Base-by-base conservation (phyloP, 768 basidiomycete genomes). In the Gloeopeniophorella convolvens region DNA sequence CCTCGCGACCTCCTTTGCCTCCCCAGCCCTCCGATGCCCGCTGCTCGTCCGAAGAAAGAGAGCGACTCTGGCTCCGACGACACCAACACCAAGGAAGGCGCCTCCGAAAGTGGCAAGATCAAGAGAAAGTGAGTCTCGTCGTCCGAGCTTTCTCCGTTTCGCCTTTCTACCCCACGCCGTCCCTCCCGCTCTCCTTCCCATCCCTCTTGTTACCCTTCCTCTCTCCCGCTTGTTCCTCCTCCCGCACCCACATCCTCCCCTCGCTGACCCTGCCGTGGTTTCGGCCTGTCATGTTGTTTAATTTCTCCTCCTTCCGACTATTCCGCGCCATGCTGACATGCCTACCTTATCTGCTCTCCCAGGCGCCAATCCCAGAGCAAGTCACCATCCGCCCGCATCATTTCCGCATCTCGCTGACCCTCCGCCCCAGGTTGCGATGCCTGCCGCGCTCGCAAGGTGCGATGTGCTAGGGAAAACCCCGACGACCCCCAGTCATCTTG, bases 351-450 rank as follows among this genome's bases (percentile, higher is more conserved):
- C 61, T 61, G 59, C 61, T 59, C n/a, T n/a, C n/a, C 59, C 59
- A 89, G 86, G 80, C 81, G 86, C 60, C 88, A 89, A 72, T 87
- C 85, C 47, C 88, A 89, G 67, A 89, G 87, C 87, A 60, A 52
- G 83, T 74, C 54, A 50, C 45, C 43, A 50, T 45, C 56, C 46
- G 54, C 33, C 34, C 32, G 46, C 54, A 53, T 52, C 28, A 46
- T 48, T 33, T 54, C 44, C 58, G 59, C 52, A 52, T 58, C 59
- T 54, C 18, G 55, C 59, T 66, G 54, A 61, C 61, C 40, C 31
- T 10, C 53, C 55, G 48, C 50, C 31, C 27, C 60, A 89, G 88
- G 88, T 63, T 90, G 87, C 66, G 88, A 89, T 70, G 87, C 87
- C 39, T 90, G 89, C 67, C 74, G 87, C 58, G 84, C 87, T 9